A percentile compares a stretch with the other conserved stretches of the same genome.
Conservation (phyloP, 176 grass and related monocot genomes). For the Eragrostis nindensis region DNA sequence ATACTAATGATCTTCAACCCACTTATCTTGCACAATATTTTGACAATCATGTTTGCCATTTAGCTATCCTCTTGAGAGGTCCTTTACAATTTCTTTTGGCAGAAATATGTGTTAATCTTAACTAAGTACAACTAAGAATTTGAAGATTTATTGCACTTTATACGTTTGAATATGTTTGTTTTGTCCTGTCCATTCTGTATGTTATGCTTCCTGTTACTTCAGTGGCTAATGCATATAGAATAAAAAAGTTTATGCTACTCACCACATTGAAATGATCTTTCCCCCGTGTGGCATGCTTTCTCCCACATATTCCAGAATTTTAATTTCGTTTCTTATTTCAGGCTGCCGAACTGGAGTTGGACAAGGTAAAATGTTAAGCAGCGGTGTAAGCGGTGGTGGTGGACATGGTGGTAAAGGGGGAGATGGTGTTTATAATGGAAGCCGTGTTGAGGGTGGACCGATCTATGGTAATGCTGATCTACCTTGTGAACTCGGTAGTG, state of each 20-base stretch:
- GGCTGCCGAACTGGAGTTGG: slow-evolving; percentile 94
- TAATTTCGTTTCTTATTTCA: slow-evolving; percentile 39
- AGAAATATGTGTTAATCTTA: slow-evolving; percentile 14
- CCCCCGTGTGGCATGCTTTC: background rate
- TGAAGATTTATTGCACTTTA: slow-evolving; percentile 1
- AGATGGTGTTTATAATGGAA: slow-evolving; percentile 51
- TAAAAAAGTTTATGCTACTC: too few species aligned
- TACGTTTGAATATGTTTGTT: slow-evolving; percentile 1
- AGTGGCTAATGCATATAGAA: slow-evolving; percentile 15
- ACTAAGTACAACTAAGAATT: background rate
- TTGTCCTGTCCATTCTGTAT: slow-evolving; percentile 1
- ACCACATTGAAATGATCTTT: slow-evolving; percentile 7
- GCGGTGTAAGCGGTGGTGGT: slow-evolving; percentile 77
- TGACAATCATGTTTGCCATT: slow-evolving; percentile 18
- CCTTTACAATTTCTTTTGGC: slow-evolving; percentile 3
- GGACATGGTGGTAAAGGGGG: slow-evolving; percentile 98
- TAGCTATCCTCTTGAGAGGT: background rate
- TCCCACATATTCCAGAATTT: slow-evolving; percentile 4
- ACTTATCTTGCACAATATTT: too few species aligned
- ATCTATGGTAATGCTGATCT: slow-evolving; percentile 83
- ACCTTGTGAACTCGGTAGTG: slow-evolving; percentile 97
- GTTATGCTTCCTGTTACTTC: slow-evolving; percentile 18
- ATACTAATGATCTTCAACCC: background rate
- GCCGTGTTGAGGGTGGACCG: slow-evolving; percentile 61
- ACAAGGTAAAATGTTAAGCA: slow-evolving; percentile 64